Conservation (phyloP, 768 basidiomycete genomes). For the Tricholoma matsutake region DNA sequence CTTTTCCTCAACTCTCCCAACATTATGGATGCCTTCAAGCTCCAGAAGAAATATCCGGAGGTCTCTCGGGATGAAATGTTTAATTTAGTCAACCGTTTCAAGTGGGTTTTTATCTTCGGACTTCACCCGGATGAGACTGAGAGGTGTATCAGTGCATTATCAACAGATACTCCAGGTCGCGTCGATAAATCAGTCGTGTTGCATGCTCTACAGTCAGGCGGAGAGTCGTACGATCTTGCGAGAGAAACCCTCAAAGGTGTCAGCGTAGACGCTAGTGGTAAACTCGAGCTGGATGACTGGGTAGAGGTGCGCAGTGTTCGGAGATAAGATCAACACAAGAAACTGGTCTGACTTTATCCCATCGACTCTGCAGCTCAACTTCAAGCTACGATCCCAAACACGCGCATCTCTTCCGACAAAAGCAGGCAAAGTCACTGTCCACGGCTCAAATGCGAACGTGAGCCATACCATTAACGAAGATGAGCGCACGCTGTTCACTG, state of each 20-base stretch:
- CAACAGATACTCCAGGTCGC: constrained; percentile 78
- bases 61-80: constrained; percentile 93
- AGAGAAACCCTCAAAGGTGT: constrained; percentile 91
- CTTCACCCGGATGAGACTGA: constrained; percentile 10
- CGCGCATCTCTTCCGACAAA: constrained; percentile 51
- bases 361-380: constrained; percentile 56
- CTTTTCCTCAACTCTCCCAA: neutral
- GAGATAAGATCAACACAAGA: constrained; percentile 10
- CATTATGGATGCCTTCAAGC: constrained; percentile 76
- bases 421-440: constrained; percentile 89
- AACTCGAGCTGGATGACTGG: constrained; percentile 97
- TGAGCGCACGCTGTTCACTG: constrained; percentile 93
- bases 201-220: constrained; percentile 71
- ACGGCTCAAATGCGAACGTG: constrained; percentile 92
- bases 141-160: constrained; percentile 51
- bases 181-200: constrained; percentile 81
- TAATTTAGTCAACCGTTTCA: constrained; percentile 92
- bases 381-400: constrained; percentile 64
- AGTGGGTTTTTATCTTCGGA: constrained; percentile 52
- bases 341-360: neutral
- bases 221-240: constrained; percentile 88
- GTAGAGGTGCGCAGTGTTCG: constrained; percentile 70
- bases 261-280: constrained; percentile 90
- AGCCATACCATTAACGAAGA: constrained; percentile 98
- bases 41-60: constrained; percentile 91